Evolutionary conservation across 2,329 filamentous ascomycete species (phyloP).

Genomic region (Tolypocladium tropicale): DNA sequence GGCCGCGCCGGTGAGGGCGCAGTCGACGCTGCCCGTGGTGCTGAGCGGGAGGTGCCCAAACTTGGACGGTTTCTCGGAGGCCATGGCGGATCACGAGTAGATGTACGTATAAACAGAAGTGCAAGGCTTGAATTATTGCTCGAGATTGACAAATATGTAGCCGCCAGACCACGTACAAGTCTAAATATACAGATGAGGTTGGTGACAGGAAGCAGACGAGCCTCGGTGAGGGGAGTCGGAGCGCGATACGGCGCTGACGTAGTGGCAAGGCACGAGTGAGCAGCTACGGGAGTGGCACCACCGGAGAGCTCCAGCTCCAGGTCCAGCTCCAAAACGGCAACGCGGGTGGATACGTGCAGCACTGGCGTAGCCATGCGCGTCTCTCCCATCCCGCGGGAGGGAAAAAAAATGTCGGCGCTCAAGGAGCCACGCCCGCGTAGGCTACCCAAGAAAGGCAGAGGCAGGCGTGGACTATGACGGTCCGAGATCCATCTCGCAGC

Average conservation of each 20-base stretch:
- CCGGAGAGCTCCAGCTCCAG: background rate
- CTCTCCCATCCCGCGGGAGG: too few relatives aligned
- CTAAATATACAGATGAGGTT: background rate
- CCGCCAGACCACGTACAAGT: background rate
- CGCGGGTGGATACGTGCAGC: background rate
- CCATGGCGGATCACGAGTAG: conserved; percentile 3
- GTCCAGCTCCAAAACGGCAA: background rate
- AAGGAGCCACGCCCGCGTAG: conserved; percentile 41
- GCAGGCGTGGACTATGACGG: conserved; percentile 46
- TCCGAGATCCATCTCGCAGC: conserved; percentile 35
- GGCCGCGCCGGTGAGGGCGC: conserved; percentile 23
- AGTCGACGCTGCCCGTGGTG: conserved; percentile 23
- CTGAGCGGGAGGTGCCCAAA: conserved; percentile 23
- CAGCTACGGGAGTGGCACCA: background rate
- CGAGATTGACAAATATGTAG: too few relatives aligned
- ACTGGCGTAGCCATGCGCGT: background rate
- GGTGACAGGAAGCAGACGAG: background rate
- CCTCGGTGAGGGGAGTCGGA: background rate
- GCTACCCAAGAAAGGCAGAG: conserved; percentile 10
- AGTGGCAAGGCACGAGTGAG: too few relatives aligned
- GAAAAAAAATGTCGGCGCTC: conserved; percentile 36
- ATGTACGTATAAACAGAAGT: background rate
- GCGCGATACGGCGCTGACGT: background rate
- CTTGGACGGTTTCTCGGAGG: conserved; percentile 9
- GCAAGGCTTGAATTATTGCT: background rate